A percentile compares a stretch with the other conserved stretches of the same genome.
These are phyloP conservation scores for Candida maesae DNA, from an alignment of 805 yeast species.

Conservation along the genomic window DNA sequence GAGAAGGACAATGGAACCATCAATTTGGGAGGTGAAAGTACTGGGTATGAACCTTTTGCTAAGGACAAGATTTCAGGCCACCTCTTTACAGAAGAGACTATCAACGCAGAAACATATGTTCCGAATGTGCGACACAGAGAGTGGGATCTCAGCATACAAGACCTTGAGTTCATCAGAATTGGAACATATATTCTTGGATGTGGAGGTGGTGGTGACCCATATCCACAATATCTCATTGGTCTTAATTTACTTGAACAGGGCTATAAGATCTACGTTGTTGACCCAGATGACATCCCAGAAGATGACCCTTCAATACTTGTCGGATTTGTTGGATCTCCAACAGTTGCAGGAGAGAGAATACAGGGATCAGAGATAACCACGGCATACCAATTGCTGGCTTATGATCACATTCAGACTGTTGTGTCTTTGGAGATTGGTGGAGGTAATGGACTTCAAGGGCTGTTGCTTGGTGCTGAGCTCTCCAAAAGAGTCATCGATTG, in stretches of 20 bases:
- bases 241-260: conserved; percentile 35
- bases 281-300: conserved; percentile 16
- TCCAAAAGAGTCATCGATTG: conserved; percentile 33
- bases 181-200: conserved; percentile 48
- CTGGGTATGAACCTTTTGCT: no score
- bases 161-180: conserved; percentile 38
- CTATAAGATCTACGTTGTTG: conserved; percentile 34
- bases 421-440: conserved; percentile 42
- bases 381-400: conserved; percentile 29
- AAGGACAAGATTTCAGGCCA: no score
- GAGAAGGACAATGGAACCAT: conserved; percentile 1
- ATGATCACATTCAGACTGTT: conserved; percentile 30
- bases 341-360: conserved; percentile 42
- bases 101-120: conserved; percentile 23
- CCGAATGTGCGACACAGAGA: conserved; percentile 31
- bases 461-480: conserved; percentile 28
- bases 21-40: no score
- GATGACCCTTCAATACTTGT: conserved; percentile 25
- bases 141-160: conserved; percentile 35
- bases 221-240: conserved; percentile 36
- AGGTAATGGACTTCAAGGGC: conserved; percentile 37
- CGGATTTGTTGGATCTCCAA: conserved; percentile 44
- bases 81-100: conserved; percentile 6
- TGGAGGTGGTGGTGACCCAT: conserved; percentile 53
- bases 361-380: conserved; percentile 36